Conservation (phyloP, 2,329 filamentous ascomycete species). For the Endocalyx cinctus region DNA sequence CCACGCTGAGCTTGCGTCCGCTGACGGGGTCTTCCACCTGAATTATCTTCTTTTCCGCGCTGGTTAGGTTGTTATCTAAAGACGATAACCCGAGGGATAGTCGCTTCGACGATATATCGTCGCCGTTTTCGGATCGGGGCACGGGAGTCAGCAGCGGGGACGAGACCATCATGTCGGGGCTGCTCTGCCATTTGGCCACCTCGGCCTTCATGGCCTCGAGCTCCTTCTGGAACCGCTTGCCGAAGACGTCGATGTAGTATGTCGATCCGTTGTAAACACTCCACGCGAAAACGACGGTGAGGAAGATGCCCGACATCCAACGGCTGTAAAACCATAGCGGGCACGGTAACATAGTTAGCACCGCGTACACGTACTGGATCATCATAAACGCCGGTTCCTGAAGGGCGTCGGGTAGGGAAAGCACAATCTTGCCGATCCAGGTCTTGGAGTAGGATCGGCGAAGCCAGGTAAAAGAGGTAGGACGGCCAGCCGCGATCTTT, state of each 20-base stretch:
- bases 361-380: conserved; percentile 88
- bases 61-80: too few relatives aligned
- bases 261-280: conserved; percentile 96
- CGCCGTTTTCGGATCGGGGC: conserved; percentile 11
- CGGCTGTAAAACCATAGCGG: conserved; percentile 91
- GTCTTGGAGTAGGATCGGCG: conserved; percentile 85
- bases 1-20: conserved; percentile 33
- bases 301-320: conserved; percentile 71
- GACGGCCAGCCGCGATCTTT: conserved; percentile 91
- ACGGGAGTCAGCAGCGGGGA: conserved; percentile 36
- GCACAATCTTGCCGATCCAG: conserved; percentile 81
- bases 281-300: conserved; percentile 83
- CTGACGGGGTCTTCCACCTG: conserved; percentile 22
- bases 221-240: conserved; percentile 94
- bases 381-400: conserved; percentile 94
- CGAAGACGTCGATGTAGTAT: conserved; percentile 97
- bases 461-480: conserved; percentile 97
- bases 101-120: conserved; percentile 16
- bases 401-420: conserved; percentile 66
- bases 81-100: conserved; percentile 10
- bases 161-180: conserved; percentile 41
- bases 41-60: conserved; percentile 16
- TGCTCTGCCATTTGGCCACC: conserved; percentile 80
- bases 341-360: conserved; percentile 90
- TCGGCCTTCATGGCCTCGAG: conserved; percentile 84